Conservation (phyloP, 495 filamentous ascomycete species). For the Melanomma pulvis-pyrius region DNA sequence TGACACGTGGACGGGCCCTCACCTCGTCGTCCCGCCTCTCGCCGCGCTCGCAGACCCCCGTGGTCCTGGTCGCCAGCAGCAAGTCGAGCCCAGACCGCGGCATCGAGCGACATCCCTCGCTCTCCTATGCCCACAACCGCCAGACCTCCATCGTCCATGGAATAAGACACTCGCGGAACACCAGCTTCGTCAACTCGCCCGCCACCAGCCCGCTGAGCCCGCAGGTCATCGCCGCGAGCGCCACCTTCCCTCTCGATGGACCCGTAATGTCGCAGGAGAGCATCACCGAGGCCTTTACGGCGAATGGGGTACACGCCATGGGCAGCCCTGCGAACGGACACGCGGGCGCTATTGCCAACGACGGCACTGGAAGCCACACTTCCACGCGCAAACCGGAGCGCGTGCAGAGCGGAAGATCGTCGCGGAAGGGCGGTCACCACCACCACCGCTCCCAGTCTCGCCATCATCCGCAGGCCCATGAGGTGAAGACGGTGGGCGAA, state of each 20-base stretch:
- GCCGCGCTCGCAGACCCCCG: slow-evolving; percentile 42
- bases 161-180: slow-evolving; percentile 89
- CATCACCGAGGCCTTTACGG: slow-evolving; percentile 32
- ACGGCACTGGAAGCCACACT: slow-evolving; percentile 2
- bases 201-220: slow-evolving; percentile 81
- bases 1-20: slow-evolving; percentile 43
- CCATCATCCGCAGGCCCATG: slow-evolving; percentile 64
- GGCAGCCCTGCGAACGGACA: background rate
- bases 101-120: slow-evolving; percentile 71
- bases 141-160: slow-evolving; percentile 96
- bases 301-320: slow-evolving; percentile 14
- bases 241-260: slow-evolving; percentile 31
- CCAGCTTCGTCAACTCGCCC: slow-evolving; percentile 67
- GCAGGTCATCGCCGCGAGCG: slow-evolving; percentile 73
- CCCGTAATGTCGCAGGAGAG: slow-evolving; percentile 38
- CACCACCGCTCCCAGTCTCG: slow-evolving; percentile 85
- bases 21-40: slow-evolving; percentile 40
- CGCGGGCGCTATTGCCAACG: slow-evolving; percentile 2
- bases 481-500: slow-evolving; percentile 89
- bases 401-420: slow-evolving; percentile 65
- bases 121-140: slow-evolving; percentile 82
- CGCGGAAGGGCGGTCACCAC: slow-evolving; percentile 67
- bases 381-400: slow-evolving; percentile 56
- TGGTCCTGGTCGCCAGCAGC: slow-evolving; percentile 32
- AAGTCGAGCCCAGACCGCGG: slow-evolving; percentile 40